These are phyloP conservation scores for Spongispora temasekensis DNA, from an alignment of 1,284 basidiomycete species.

Conservation along the genomic window DNA sequence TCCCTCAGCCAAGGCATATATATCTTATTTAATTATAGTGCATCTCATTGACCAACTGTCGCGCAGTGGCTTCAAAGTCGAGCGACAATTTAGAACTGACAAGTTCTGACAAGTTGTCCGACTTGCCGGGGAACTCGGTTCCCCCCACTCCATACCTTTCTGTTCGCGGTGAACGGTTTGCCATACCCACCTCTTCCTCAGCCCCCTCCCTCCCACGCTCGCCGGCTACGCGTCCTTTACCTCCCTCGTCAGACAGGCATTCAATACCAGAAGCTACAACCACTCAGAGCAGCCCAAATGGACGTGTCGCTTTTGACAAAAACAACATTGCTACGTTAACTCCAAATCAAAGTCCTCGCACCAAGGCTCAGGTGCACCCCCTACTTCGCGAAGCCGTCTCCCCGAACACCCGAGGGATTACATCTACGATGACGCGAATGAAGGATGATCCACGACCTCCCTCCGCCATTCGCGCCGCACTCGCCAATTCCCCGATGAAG, in stretches of 20 bases:
- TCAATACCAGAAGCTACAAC: conserved; percentile 31
- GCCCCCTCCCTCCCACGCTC: conserved; percentile 27
- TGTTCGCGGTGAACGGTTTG: conserved; percentile 18
- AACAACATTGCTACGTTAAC: conserved; percentile 35
- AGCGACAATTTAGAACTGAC: conserved; percentile 29
- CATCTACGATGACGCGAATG: conserved; percentile 16
- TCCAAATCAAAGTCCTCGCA: conserved; percentile 31
- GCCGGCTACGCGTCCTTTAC: conserved; percentile 22
- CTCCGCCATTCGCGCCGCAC: conserved; percentile 13
- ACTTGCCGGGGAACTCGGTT: conserved; percentile 37
- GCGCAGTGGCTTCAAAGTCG: conserved; percentile 12
- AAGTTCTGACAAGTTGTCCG: conserved; percentile 43
- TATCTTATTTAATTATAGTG: too few relatives aligned
- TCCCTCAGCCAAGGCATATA: too few relatives aligned
- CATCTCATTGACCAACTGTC: too few relatives aligned
- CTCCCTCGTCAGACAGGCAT: conserved; percentile 22
- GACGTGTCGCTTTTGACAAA: conserved; percentile 46
- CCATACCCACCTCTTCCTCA: conserved; percentile 28
- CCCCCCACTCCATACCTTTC: conserved; percentile 30
- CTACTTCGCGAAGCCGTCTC: conserved; percentile 21
- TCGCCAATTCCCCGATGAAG: conserved; percentile 9
- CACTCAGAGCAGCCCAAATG: conserved; percentile 34
- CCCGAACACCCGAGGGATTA: conserved; percentile 11
- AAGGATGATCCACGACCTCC: conserved; percentile 13
- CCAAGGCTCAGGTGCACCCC: conserved; percentile 26